Evolutionary conservation across 169 alveolate genomes (phyloP), one percentile per base, ranked within the genome.

Genomic region (Theileria orientalis): DNA sequence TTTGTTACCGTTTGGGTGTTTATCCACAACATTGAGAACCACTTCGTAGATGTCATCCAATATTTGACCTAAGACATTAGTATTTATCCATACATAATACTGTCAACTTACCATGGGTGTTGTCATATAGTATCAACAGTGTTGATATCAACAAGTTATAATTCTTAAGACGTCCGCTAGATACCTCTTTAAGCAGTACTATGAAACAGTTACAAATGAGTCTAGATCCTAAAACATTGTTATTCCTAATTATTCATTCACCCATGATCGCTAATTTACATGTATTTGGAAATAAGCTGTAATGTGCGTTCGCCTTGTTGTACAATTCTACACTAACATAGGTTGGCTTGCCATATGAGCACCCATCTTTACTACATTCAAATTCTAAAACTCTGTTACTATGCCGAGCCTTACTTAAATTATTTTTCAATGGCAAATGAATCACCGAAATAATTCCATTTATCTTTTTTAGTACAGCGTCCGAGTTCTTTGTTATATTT

Each of bases 191-290:
- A 13, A 54, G n/a, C 63, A 54, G n/a, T 14, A 13, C n/a, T 33
- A 23, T 19, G 33, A 13, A 54, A 33, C 63, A 54, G 14, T 54
- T 54, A 27, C 32, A 27, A 13, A 54, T 23, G 2, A 54, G 35
- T 54, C 37, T 54, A 54, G 42, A 54, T 27, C 63, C 63, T 54
- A 27, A 54, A 54, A 14, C 27, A 3, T 5, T 25, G 14, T 25
- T 27, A 54, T 13, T 21, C 63, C 3, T 7, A 23, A n/a, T n/a
- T 37, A 7, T 37, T 9, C 44, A 11, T 3, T 11, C 19, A 61
- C 70, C 70, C 2, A 41, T 19, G 13, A 61, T 3, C 21, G 70
- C 25, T 7, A 61, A 25, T 61, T 42, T 61, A 7, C 54, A 61
- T 2, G 56, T 23, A 40, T 14, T 61, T 21, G 51, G 51, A 19